phyloP scores from a whole-genome alignment of 2,329 filamentous ascomycete genomes.

The Beauveria bassiana region DNA sequence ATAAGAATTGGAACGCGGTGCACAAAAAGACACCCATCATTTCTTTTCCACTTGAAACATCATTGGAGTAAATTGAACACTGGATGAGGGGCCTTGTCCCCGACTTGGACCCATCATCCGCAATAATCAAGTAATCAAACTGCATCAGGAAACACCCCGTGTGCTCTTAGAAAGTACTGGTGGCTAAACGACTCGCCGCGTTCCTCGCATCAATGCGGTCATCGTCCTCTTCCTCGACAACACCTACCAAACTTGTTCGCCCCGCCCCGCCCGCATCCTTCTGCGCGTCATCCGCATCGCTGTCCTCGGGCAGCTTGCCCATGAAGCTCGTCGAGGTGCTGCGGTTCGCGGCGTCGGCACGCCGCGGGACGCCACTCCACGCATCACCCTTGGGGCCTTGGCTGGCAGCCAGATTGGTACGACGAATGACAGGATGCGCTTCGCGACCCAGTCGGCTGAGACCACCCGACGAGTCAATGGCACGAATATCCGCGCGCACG shows the following conservation, averaged over 20 bases:
- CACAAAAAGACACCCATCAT: neutral
- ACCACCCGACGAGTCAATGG: constrained; percentile 85
- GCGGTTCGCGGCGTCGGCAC: constrained; percentile 68
- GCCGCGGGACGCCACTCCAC: constrained; percentile 88
- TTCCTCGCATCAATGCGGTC: constrained; percentile 93
- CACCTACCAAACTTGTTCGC: constrained; percentile 46
- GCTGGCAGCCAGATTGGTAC: constrained; percentile 71
- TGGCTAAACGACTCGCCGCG: constrained; percentile 85
- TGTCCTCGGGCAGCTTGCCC: constrained; percentile 56
- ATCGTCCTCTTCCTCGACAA: constrained; percentile 78
- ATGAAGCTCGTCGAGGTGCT: constrained; percentile 69
- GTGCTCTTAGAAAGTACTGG: constrained; percentile 71
- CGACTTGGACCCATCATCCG: neutral
- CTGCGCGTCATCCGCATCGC: constrained; percentile 37
- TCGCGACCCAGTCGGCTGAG: constrained; percentile 86
- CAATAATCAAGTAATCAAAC: neutral
- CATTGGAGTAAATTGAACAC: constrained; percentile 2
- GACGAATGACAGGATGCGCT: constrained; percentile 66
- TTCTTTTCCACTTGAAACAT: neutral
- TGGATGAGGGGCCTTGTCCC: neutral
- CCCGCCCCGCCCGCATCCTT: constrained; percentile 32
- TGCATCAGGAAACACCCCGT: neutral
- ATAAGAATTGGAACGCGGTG: too few relatives aligned
- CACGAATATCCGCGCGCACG: constrained; percentile 84
- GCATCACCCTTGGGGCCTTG: constrained; percentile 97